phyloP scores from a whole-genome alignment of 495 filamentous ascomycete species.

The Podospora pseudopauciseta region DNA sequence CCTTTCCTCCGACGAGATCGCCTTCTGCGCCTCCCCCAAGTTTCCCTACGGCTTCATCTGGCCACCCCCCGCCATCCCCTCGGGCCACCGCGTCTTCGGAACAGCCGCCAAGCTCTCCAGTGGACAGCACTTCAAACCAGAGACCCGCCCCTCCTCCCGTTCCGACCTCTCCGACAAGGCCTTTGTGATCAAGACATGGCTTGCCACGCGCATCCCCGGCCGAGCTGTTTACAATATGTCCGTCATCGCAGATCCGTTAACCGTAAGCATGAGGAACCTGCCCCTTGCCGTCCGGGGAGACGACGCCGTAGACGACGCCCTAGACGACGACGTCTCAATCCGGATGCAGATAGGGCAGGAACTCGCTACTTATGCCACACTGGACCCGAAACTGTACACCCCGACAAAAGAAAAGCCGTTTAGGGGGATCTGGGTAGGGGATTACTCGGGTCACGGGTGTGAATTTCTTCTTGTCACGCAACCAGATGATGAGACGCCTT shows the following conservation, averaged over 20 bases:
- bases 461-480: constrained; percentile 83
- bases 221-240: too few species aligned
- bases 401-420: constrained; percentile 76
- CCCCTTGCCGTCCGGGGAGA: too few species aligned
- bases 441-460: constrained; percentile 83
- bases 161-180: constrained; percentile 57
- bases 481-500: constrained; percentile 44
- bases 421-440: constrained; percentile 87
- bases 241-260: too few species aligned
- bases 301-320: neutral
- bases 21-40: constrained; percentile 14
- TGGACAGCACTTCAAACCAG: constrained; percentile 41
- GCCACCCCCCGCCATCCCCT: constrained; percentile 71
- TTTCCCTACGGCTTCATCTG: constrained; percentile 57
- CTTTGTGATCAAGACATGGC: constrained; percentile 74
- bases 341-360: constrained; percentile 54
- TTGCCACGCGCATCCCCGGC: constrained; percentile 43
- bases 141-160: constrained; percentile 36
- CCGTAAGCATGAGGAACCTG: too few species aligned
- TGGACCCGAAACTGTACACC: constrained; percentile 67
- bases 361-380: constrained; percentile 70
- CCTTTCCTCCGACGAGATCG: constrained; percentile 27
- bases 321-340: neutral
- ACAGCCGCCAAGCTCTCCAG: constrained; percentile 16
- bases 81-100: constrained; percentile 40